Evolutionary conservation across 176 grass and related monocot species (phyloP).

Genomic region (Triticum timopheevii): DNA sequence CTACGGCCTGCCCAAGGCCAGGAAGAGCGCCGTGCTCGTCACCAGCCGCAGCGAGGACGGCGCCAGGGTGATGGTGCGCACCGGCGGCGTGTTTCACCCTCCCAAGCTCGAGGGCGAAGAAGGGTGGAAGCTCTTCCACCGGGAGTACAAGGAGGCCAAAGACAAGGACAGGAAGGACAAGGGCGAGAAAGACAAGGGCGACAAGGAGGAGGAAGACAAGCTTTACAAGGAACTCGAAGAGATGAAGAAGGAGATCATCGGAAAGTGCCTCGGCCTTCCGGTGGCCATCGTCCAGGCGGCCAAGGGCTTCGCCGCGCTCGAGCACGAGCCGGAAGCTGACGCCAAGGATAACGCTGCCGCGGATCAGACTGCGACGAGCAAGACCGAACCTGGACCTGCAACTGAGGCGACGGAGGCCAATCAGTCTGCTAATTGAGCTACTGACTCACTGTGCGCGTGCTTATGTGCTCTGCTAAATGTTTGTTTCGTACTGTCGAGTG

Average conservation of each 20-base stretch:
- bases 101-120: neutral
- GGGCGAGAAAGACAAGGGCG: too few species aligned
- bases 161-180: too few species aligned
- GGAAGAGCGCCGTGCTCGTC: conserved; percentile 44
- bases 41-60: conserved; percentile 50
- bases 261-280: conserved; percentile 47
- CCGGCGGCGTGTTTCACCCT: conserved; percentile 37
- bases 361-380: neutral
- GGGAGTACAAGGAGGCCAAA: neutral
- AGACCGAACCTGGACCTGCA: neutral
- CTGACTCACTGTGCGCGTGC: too few species aligned
- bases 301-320: conserved; percentile 24
- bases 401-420: neutral
- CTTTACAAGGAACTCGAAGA: neutral
- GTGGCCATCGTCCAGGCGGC: conserved; percentile 46
- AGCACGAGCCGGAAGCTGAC: neutral
- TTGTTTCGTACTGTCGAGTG: neutral
- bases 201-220: neutral
- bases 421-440: neutral
- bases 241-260: conserved; percentile 28
- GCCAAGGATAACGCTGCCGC: neutral
- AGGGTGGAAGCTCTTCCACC: conserved; percentile 37
- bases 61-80: conserved; percentile 43
- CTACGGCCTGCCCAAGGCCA: conserved; percentile 50
- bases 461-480: neutral